Base-by-base conservation (phyloP, 352 stramenopile species). In the Thalassiosira mediterranea region DNA sequence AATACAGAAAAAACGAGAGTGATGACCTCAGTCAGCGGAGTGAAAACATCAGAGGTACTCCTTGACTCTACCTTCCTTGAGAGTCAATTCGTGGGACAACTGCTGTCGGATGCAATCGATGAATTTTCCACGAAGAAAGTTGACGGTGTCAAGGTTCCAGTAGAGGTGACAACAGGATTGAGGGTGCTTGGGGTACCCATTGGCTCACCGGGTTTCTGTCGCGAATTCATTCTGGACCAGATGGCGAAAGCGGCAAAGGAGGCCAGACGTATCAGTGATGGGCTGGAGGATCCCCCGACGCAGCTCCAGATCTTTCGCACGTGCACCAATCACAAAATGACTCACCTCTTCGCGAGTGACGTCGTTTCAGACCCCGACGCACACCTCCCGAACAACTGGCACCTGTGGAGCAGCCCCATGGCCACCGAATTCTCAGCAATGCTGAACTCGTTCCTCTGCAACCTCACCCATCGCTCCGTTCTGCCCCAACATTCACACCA, bases 1-100 rank as follows among this genome's bases (percentile, higher is more conserved):
- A 71, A 76, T 34, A 65, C 60, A 1, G 19, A 63, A 0, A 76
- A 76, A 53, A 76, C 57, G 31, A 23, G 44, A 25, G 70, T 70
- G 13, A 61, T 52, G 13, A 46, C 66, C 13, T 60, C 56, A 26
- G 29, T 15, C 19, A 28, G 5, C 17, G 58, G 37, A 29, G 15
- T 17, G 15, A 40, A 52, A 3, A 66, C 71, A 8, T 8, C 64
- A 11, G 11, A 63, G 25, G 7, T 23, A 68, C 44, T 52, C 7
- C 8, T 8, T 17, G n/a, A 5, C 44, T 52, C 44, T 52, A 10
- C 10, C 17, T 37, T 38, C 38, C 58, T 4, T 48, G 44, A 42
- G 4, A n/a, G 26, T 5, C 26, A 38, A 1, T 17, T 15, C 2
- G 31, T n/a, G 13, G 10, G 21, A 13, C 28, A 7, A 0, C n/a